Percentiles rank a stretch among this genome's conserved stretches.
Evolutionary conservation across 805 yeast species (phyloP).

Genomic region (Teunomyces panamensis): DNA sequence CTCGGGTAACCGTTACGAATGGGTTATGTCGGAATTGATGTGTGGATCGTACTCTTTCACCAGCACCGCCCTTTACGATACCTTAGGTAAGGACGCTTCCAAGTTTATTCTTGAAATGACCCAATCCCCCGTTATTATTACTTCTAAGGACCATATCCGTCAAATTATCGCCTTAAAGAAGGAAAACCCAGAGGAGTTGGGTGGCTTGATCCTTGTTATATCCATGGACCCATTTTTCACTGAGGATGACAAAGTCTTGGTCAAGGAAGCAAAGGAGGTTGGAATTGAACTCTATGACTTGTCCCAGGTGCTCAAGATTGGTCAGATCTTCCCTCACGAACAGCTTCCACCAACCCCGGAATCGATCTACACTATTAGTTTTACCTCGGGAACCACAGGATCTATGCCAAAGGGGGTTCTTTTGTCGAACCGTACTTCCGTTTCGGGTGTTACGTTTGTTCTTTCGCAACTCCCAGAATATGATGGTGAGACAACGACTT

Average conservation of each 20-base stretch:
- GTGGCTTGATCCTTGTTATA: conserved; percentile 48
- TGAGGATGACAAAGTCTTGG: conserved; percentile 58
- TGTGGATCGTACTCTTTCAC: conserved; percentile 32
- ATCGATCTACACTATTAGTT: conserved; percentile 21
- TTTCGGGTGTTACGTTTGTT: conserved; percentile 16
- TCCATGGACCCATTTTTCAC: conserved; percentile 49
- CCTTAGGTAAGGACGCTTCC: conserved; percentile 36
- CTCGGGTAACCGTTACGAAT: conserved; percentile 34
- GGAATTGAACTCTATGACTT: conserved; percentile 19
- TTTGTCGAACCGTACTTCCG: conserved; percentile 18
- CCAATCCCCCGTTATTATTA: conserved; percentile 45
- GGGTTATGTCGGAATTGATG: conserved; percentile 37
- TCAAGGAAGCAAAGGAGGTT: conserved; percentile 13
- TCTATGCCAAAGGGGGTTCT: conserved; percentile 25
- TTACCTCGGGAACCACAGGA: conserved; percentile 29
- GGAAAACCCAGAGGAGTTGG: conserved; percentile 27
- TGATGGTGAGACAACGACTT: conserved; percentile 4
- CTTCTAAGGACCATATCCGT: conserved; percentile 50
- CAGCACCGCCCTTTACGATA: conserved; percentile 40
- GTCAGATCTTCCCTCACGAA: conserved; percentile 18
- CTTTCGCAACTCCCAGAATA: conserved; percentile 9
- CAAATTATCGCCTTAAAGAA: conserved; percentile 46
- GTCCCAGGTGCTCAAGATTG: conserved; percentile 19
- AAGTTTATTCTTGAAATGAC: conserved; percentile 32
- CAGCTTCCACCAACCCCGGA: conserved; percentile 16